phyloP scores from a whole-genome alignment of 345 rosid genomes.

The Eucalyptus erythrocorys region DNA sequence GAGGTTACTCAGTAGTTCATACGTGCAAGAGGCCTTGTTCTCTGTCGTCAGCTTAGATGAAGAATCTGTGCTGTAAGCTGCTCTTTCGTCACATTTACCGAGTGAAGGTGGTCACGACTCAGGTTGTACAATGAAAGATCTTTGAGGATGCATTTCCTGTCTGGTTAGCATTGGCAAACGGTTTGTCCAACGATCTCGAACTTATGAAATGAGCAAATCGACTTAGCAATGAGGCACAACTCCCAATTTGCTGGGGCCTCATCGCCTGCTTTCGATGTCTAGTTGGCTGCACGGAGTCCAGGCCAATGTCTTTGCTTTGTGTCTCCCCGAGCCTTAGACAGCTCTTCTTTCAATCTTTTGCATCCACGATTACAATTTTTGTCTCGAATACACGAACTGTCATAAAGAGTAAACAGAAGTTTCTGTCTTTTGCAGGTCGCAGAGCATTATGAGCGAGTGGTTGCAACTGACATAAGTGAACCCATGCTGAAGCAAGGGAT shows the following conservation, averaged over 20 bases:
- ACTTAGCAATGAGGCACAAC: not conserved
- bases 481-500: slow-evolving; percentile 34
- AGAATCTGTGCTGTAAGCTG: not conserved
- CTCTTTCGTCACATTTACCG: not conserved
- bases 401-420: not conserved
- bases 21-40: not conserved
- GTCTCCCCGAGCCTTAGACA: not conserved
- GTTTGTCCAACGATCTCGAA: not conserved
- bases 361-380: not conserved
- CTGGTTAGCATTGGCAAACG: not conserved
- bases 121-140: not conserved
- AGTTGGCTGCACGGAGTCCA: not conserved
- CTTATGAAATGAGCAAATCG: not conserved
- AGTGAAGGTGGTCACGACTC: not conserved
- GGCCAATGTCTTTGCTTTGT: not conserved
- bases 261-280: not conserved
- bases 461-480: slow-evolving; percentile 50
- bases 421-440: slow-evolving; percentile 29
- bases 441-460: slow-evolving; percentile 43
- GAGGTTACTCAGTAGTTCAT: not conserved
- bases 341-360: not conserved
- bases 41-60: not conserved
- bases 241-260: not conserved
- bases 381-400: not conserved
- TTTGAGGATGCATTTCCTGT: not conserved